phyloP scores from a whole-genome alignment of 306 rosid species.

The Alnus rubra region DNA sequence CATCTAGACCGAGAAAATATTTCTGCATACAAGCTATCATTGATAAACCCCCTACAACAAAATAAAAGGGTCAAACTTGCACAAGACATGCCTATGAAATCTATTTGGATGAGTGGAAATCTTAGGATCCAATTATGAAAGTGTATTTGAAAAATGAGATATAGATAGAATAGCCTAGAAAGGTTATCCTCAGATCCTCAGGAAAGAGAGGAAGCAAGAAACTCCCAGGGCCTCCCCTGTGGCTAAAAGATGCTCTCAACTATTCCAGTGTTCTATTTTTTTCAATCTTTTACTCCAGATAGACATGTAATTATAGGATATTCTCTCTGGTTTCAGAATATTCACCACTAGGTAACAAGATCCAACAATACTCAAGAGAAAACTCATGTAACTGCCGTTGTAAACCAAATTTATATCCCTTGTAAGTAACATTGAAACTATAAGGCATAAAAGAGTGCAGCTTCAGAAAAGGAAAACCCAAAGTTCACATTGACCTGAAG shows the following conservation, averaged over 20 bases:
- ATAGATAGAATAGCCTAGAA: background rate
- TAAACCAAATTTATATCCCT: background rate
- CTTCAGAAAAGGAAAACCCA: background rate
- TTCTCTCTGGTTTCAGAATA: background rate
- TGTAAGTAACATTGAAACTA: background rate
- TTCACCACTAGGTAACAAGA: background rate
- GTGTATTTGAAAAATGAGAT: background rate
- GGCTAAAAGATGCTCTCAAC: background rate
- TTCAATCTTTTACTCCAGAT: background rate
- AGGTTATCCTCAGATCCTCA: background rate
- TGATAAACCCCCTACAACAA: constrained; percentile 75
- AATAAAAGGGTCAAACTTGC: constrained; percentile 11
- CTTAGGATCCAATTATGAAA: background rate
- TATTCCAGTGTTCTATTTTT: background rate
- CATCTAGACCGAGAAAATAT: constrained; percentile 80
- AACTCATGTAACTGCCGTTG: background rate
- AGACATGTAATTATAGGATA: background rate
- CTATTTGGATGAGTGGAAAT: background rate
- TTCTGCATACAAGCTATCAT: constrained; percentile 56
- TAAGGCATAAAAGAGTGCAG: background rate
- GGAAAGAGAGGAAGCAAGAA: background rate
- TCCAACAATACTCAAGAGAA: background rate
- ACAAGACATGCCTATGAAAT: background rate
- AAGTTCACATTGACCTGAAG: background rate
- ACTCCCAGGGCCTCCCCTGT: background rate